A percentile compares a stretch with the other conserved stretches of the same genome.
phyloP scores from a whole-genome alignment of 495 filamentous ascomycete species.

The Hypoxylon crocopeplum region DNA sequence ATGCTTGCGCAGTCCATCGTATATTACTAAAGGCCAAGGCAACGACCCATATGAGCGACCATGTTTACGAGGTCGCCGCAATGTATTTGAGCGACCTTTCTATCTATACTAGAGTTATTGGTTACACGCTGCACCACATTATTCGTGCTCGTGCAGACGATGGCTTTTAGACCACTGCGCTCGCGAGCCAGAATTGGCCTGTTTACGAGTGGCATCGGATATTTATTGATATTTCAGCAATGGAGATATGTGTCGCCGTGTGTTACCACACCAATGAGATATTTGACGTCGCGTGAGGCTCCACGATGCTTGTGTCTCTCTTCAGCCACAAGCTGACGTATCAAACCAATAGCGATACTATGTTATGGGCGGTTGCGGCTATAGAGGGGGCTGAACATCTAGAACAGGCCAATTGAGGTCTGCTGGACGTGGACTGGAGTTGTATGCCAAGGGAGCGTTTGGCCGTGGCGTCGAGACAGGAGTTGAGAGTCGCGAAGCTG shows the following conservation, averaged over 20 bases:
- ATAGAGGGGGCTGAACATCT: not conserved
- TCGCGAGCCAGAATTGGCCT: conserved; percentile 13
- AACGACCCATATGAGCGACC: conserved; percentile 28
- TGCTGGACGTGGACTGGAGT: no score
- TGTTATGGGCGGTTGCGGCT: conserved; percentile 7
- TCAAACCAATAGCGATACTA: conserved; percentile 3
- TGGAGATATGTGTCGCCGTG: conserved; percentile 17
- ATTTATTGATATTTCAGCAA: conserved; percentile 13
- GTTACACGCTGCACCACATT: conserved; percentile 37
- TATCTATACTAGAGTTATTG: conserved; percentile 19
- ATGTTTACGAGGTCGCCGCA: conserved; percentile 30
- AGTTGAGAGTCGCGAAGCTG: conserved; percentile 7
- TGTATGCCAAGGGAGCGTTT: conserved; percentile 12
- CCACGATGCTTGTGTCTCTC: conserved; percentile 16
- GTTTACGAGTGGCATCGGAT: conserved; percentile 15
- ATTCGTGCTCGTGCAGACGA: conserved; percentile 22
- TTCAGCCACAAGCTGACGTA: conserved; percentile 30
- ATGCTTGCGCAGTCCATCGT: conserved; percentile 16
- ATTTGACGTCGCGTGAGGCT: conserved; percentile 24
- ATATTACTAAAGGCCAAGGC: conserved; percentile 28
- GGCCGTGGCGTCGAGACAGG: conserved; percentile 21
- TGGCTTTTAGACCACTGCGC: conserved; percentile 14
- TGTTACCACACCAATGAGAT: conserved; percentile 14
- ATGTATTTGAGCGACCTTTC: conserved; percentile 7
- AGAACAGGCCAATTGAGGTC: no score